These are phyloP conservation scores for Aegilops bicornis DNA, from an alignment of 176 grass and related monocot species.

Conservation along the genomic window DNA sequence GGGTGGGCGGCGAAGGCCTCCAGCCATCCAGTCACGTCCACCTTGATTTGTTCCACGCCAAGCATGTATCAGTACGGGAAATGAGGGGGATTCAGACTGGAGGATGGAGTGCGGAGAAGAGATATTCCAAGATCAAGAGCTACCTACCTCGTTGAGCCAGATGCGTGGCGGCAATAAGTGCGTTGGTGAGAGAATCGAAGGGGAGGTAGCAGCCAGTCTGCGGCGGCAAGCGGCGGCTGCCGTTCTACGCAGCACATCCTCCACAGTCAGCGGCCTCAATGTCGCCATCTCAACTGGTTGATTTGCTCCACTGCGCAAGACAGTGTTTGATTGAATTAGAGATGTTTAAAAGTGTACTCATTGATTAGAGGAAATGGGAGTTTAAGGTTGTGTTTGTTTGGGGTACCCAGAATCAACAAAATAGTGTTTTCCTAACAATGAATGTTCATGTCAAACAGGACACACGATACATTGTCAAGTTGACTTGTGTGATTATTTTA, in stretches of 20 bases:
- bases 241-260: slow-evolving; percentile 55
- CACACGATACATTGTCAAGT: not conserved
- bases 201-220: slow-evolving; percentile 66
- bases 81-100: not conserved
- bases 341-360: no score
- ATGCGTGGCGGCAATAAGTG: slow-evolving; percentile 68
- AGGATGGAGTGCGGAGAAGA: not conserved
- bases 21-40: slow-evolving; percentile 91
- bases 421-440: not conserved
- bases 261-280: slow-evolving; percentile 34
- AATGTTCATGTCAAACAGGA: not conserved
- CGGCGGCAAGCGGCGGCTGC: slow-evolving; percentile 62
- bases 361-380: no score
- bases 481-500: not conserved
- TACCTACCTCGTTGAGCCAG: slow-evolving; percentile 78
- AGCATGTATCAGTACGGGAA: slow-evolving; percentile 7
- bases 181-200: slow-evolving; percentile 63
- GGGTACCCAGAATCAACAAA: not conserved
- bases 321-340: not conserved
- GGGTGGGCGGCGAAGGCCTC: slow-evolving; percentile 90
- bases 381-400: not conserved
- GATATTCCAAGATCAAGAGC: not conserved
- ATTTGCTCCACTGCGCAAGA: not conserved
- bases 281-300: slow-evolving; percentile 29
- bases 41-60: slow-evolving; percentile 37